These are phyloP conservation scores for Rhipidocladum racemiflorum DNA, from an alignment of 176 grass and related monocot species.

Conservation along the genomic window DNA sequence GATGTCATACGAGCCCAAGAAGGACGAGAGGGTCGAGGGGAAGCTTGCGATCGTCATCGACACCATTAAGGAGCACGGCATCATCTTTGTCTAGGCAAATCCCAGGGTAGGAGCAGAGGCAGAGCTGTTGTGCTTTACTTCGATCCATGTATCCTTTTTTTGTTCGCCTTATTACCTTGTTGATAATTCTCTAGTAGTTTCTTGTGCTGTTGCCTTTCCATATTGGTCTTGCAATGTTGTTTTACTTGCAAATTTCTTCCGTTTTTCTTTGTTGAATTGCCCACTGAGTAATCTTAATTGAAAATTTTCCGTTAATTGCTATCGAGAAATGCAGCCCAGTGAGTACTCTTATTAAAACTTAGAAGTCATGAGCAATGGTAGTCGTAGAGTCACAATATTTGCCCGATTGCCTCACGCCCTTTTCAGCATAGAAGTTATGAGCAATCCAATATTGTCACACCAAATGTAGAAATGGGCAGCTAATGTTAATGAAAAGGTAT, in stretches of 20 bases:
- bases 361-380: not conserved
- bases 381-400: not conserved
- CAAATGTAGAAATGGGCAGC: not conserved
- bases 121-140: conserved; percentile 1
- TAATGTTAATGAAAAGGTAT: not conserved
- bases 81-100: conserved; percentile 73
- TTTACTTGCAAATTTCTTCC: not conserved
- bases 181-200: not conserved
- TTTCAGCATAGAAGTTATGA: not conserved
- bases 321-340: not conserved
- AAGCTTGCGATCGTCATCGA: conserved; percentile 75
- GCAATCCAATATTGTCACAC: not conserved
- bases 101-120: conserved; percentile 18
- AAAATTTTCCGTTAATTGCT: not conserved
- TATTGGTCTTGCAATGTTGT: not conserved
- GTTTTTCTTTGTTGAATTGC: not conserved
- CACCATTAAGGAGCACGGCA: conserved; percentile 81
- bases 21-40: conserved; percentile 77
- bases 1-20: conserved; percentile 72
- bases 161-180: not conserved
- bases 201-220: not conserved
- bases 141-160: not conserved
- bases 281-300: not conserved
- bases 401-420: not conserved
- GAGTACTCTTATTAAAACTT: not conserved